Evolutionary conservation across 352 stramenopile species (phyloP).

Genomic region (Phytophthora capsici): DNA sequence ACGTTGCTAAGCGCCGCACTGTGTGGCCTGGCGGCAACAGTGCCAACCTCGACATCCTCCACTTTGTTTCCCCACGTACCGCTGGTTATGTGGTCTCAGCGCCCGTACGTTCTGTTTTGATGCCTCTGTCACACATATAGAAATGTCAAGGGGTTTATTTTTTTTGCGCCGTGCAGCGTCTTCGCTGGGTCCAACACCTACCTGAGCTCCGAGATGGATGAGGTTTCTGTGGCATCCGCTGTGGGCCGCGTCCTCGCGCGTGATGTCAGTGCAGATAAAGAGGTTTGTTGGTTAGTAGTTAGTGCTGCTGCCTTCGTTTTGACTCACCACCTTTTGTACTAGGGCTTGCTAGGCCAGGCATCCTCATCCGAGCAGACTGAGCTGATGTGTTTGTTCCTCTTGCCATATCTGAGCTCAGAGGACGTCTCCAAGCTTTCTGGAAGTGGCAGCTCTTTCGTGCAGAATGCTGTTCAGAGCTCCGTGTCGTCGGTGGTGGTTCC

Average conservation of each 20-base stretch:
- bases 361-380: slow-evolving; percentile 35
- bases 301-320: background rate
- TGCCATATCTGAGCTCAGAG: slow-evolving; percentile 46
- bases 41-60: slow-evolving; percentile 16
- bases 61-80: slow-evolving; percentile 61
- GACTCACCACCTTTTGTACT: slow-evolving; percentile 11
- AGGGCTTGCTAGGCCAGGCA: slow-evolving; percentile 47
- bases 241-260: slow-evolving; percentile 36
- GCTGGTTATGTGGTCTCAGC: slow-evolving; percentile 71
- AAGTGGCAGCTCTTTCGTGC: slow-evolving; percentile 46
- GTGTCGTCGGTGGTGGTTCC: slow-evolving; percentile 73
- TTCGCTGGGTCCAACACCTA: slow-evolving; percentile 57
- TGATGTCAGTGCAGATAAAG: slow-evolving; percentile 41
- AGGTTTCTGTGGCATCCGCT: slow-evolving; percentile 40
- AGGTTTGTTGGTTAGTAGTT: slow-evolving; percentile 31
- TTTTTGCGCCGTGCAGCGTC: slow-evolving; percentile 33
- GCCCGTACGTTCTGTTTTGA: slow-evolving; percentile 50
- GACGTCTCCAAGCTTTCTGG: slow-evolving; percentile 52
- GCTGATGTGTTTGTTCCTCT: slow-evolving; percentile 67
- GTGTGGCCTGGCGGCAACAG: slow-evolving; percentile 28
- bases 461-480: slow-evolving; percentile 49
- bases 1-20: slow-evolving; percentile 42
- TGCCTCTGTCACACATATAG: background rate
- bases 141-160: background rate
- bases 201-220: slow-evolving; percentile 52